Percentiles rank a stretch among this genome's conserved stretches.
phyloP scores from a whole-genome alignment of 805 yeast species.

The Pichia thaimueangensis region DNA sequence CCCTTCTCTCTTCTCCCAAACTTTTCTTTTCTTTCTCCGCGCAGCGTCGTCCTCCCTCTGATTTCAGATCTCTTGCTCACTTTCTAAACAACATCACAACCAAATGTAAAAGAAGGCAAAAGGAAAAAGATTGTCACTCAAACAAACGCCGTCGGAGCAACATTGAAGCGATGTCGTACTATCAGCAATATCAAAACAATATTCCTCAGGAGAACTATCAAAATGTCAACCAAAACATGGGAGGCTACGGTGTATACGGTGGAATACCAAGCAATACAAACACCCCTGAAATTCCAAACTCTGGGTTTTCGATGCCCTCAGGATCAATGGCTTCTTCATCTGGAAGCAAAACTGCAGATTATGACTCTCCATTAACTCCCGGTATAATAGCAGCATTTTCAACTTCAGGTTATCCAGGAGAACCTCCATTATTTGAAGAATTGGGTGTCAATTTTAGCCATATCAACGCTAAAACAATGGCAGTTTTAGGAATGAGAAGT shows the following conservation, averaged over 20 bases:
- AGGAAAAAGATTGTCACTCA: no score
- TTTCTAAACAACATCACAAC: no score
- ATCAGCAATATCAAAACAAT: conserved; percentile 24
- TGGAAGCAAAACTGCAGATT: not conserved
- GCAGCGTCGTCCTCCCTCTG: no score
- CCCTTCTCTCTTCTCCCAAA: no score
- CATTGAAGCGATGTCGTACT: conserved; percentile 35
- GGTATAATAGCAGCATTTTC: conserved; percentile 92
- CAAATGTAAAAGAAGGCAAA: no score
- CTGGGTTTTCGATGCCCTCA: conserved; percentile 8
- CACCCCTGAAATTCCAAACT: not conserved
- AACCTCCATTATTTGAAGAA: conserved; percentile 87
- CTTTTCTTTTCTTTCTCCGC: no score
- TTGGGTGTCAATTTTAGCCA: conserved; percentile 89
- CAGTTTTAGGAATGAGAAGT: conserved; percentile 70
- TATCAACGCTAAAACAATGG: conserved; percentile 74
- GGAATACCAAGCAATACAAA: not conserved
- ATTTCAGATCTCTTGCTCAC: no score
- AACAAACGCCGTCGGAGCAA: no score
- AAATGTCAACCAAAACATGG: conserved; percentile 4
- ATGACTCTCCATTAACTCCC: conserved; percentile 18
- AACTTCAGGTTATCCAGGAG: conserved; percentile 90
- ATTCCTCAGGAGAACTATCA: conserved; percentile 15
- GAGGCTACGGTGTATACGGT: conserved; percentile 5
- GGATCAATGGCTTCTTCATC: conserved; percentile 8